These are phyloP conservation scores for Paxillus ammoniavirescens DNA, from an alignment of 768 basidiomycete genomes.

Conservation along the genomic window DNA sequence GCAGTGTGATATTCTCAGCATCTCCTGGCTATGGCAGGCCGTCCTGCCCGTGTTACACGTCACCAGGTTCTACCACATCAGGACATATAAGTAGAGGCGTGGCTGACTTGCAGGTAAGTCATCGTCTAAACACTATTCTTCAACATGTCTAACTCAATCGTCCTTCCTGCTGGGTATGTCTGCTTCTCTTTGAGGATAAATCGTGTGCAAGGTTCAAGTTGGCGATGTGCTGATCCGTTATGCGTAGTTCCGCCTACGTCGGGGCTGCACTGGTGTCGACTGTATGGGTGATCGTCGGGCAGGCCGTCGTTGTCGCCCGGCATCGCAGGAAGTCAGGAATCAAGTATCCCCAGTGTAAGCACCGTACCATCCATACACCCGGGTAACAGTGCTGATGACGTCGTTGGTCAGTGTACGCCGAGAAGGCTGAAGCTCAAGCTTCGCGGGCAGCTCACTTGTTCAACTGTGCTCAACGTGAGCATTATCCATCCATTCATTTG, in stretches of 20 bases:
- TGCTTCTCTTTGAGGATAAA: too few species aligned
- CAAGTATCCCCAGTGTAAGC: slow-evolving; percentile 32
- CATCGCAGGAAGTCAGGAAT: slow-evolving; percentile 27
- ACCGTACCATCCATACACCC: not conserved
- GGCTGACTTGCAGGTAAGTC: too few species aligned
- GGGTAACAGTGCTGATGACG: not conserved
- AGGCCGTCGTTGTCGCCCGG: slow-evolving; percentile 18
- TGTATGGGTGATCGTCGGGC: slow-evolving; percentile 24
- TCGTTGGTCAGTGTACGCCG: slow-evolving; percentile 31
- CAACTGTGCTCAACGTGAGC: slow-evolving; percentile 34
- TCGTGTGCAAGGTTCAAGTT: not conserved
- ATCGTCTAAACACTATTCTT: too few species aligned
- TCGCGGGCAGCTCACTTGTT: slow-evolving; percentile 29
- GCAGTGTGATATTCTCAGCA: too few species aligned
- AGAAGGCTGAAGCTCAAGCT: slow-evolving; percentile 30
- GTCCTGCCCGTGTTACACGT: too few species aligned
- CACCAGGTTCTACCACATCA: too few species aligned
- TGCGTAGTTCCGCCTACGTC: slow-evolving; percentile 17
- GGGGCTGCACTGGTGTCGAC: slow-evolving; percentile 23
- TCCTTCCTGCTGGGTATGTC: too few species aligned
- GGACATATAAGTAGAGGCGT: too few species aligned
- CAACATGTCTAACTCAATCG: too few species aligned
- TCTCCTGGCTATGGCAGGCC: too few species aligned
- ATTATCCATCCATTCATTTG: not conserved
- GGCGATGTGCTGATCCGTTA: not conserved